Evolutionary conservation across 129 eudicot genomes (phyloP), one percentile per base, ranked within the genome.

Genomic region (Chrysanthemum lavandulifolium): DNA sequence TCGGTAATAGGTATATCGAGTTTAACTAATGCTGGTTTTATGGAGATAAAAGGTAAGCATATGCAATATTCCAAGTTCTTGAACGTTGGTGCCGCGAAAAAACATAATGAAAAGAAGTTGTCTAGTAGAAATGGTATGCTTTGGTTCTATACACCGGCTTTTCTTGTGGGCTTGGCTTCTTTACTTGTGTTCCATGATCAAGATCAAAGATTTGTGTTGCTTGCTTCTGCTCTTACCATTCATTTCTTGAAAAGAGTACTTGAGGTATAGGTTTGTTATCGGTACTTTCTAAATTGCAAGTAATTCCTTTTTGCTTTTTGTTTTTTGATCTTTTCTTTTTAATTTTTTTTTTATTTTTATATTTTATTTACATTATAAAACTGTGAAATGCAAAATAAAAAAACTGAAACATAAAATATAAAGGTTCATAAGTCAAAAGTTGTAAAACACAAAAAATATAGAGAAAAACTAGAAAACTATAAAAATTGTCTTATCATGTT

Each of bases 181-280:
- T 82, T 89, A 9, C 2, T 62, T 50, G 31, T 80, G 6, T 78
- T 80, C 29, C 86, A 80, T 3, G 61, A 65, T 70, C 78, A 81
- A 62, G 84, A 73, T 75, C 31, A 78, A 1, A 57, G 96, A 61
- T 86, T 86, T 61, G 1, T 56, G 68, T 50, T 89, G 82, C 85
- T 89, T 45, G 52, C 82, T 47, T 73, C 79, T 13, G 87, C 89
- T 40, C 72, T 89, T 15, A 69, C 84, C 7, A 27, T 78, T 54
- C 96, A 89, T 82, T 89, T 86, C 81, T 52, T 84, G 53, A 89
- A 89, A 71, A 85, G 92, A 77, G 81, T 80, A 29, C 63, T 86
- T 9, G 96, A 89, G 96, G 91, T 89, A 65, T 58, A 33, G 9
- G 23, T 62, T 50, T 3, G 21, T 19, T 19, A 19, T 19, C 21